Conservation (phyloP, 345 rosid genomes). For the Chamaenerion angustifolium region DNA sequence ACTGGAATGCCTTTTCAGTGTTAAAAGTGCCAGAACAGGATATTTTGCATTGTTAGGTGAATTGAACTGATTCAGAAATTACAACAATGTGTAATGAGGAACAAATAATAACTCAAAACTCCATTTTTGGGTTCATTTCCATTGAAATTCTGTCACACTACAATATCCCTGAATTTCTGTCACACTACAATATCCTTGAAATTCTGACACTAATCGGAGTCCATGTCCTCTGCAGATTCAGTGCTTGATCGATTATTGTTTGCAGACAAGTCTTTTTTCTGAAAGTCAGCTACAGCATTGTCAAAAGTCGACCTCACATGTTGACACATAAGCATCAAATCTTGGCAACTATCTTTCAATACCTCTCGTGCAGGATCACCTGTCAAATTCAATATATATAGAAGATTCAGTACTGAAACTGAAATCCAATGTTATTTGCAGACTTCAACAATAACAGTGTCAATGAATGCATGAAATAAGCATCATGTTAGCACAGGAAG, state of each 20-base stretch:
- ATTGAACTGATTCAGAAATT: too few species aligned
- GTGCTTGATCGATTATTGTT: background rate
- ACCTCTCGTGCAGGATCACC: constrained; percentile 82
- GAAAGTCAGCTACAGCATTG: constrained; percentile 36
- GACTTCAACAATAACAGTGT: background rate
- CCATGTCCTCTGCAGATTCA: constrained; percentile 2
- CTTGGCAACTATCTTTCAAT: constrained; percentile 67
- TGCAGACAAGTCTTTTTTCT: constrained; percentile 4
- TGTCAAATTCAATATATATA: constrained; percentile 11
- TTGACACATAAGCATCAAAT: constrained; percentile 62
- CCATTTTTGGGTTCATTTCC: too few species aligned
- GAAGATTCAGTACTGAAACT: constrained; percentile 1
- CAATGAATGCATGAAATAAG: too few species aligned
- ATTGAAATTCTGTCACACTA: background rate
- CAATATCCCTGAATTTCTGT: too few species aligned
- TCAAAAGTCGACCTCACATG: constrained; percentile 62
- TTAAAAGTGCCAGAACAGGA: too few species aligned
- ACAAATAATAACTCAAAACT: too few species aligned
- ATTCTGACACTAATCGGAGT: constrained; percentile 5
- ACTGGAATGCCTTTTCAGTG: too few species aligned
- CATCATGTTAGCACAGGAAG: too few species aligned
- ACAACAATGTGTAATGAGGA: too few species aligned
- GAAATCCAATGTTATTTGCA: background rate
- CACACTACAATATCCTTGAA: too few species aligned
- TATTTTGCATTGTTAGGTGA: too few species aligned